These are phyloP conservation scores for Pichia kudriavzevii DNA, from an alignment of 1,139 yeast genomes.

Conservation along the genomic window DNA sequence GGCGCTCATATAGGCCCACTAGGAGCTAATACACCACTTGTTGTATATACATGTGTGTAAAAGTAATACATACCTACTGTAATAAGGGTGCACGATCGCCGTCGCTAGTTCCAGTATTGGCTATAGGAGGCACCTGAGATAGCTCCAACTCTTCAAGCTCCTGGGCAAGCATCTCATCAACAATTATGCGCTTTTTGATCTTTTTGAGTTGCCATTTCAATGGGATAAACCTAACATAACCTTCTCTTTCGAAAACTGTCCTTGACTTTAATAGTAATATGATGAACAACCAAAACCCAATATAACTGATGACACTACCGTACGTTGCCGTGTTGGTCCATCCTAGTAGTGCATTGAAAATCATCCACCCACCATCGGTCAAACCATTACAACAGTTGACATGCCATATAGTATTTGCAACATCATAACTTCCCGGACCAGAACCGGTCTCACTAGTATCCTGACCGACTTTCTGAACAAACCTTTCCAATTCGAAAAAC, in stretches of 20 bases:
- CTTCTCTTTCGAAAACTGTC: constrained; percentile 55
- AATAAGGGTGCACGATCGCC: constrained; percentile 5
- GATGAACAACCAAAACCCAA: constrained; percentile 65
- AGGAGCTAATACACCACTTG: too few species aligned
- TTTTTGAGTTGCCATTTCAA: constrained; percentile 50
- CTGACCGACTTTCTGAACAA: constrained; percentile 63
- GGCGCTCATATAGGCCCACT: constrained; percentile 13
- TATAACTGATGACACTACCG: constrained; percentile 79
- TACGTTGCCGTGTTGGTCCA: constrained; percentile 96
- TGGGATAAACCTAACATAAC: constrained; percentile 55
- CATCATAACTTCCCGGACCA: constrained; percentile 93
- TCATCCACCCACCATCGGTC: constrained; percentile 88
- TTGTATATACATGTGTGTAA: too few species aligned
- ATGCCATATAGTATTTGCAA: constrained; percentile 79
- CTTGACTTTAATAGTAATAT: constrained; percentile 44
- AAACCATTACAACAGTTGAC: constrained; percentile 94
- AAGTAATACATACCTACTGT: too few species aligned
- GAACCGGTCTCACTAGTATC: constrained; percentile 86
- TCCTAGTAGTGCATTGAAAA: constrained; percentile 83
- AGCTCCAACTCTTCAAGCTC: constrained; percentile 13
- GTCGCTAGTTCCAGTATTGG: neutral
- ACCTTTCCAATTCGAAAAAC: constrained; percentile 73
- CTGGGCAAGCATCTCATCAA: constrained; percentile 19
- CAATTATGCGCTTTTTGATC: constrained; percentile 40
- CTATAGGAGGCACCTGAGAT: too few species aligned